Conservation (phyloP, 1,284 basidiomycete genomes). For the Cutaneotrichosporon arboriforme region DNA sequence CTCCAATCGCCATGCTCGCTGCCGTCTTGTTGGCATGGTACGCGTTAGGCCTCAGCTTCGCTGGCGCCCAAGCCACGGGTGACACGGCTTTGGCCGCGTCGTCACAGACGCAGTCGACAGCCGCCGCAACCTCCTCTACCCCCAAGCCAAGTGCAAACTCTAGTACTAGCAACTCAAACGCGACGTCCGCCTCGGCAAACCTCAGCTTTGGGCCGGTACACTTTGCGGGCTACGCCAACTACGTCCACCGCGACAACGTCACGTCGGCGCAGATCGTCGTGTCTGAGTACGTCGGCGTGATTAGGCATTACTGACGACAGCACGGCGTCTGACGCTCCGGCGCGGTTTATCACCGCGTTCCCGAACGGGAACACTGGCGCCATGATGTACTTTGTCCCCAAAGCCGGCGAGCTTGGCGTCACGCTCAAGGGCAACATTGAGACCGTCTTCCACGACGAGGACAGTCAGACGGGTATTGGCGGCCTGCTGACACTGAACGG, state of each 20-base stretch:
- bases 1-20: neutral
- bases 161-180: too few species aligned
- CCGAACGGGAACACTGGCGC: slow-evolving; percentile 51
- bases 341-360: slow-evolving; percentile 50
- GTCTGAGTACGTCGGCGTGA: slow-evolving; percentile 25
- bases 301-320: slow-evolving; percentile 23
- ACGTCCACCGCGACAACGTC: slow-evolving; percentile 48
- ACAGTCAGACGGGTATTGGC: slow-evolving; percentile 46
- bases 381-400: slow-evolving; percentile 47
- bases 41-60: neutral
- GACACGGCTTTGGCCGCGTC: too few species aligned
- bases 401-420: slow-evolving; percentile 19
- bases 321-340: slow-evolving; percentile 30
- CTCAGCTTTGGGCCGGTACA: slow-evolving; percentile 29
- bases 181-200: neutral
- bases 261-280: slow-evolving; percentile 49
- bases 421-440: slow-evolving; percentile 30
- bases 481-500: slow-evolving; percentile 43
- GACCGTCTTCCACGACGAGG: slow-evolving; percentile 21
- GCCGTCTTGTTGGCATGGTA: neutral
- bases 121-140: neutral
- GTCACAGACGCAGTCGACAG: neutral
- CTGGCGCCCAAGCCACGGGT: too few species aligned
- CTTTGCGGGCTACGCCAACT: slow-evolving; percentile 50
- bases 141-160: neutral